Base-by-base conservation (phyloP, 192 early-diverging fungal genomes). In the Coemansia javaensis region DNA sequence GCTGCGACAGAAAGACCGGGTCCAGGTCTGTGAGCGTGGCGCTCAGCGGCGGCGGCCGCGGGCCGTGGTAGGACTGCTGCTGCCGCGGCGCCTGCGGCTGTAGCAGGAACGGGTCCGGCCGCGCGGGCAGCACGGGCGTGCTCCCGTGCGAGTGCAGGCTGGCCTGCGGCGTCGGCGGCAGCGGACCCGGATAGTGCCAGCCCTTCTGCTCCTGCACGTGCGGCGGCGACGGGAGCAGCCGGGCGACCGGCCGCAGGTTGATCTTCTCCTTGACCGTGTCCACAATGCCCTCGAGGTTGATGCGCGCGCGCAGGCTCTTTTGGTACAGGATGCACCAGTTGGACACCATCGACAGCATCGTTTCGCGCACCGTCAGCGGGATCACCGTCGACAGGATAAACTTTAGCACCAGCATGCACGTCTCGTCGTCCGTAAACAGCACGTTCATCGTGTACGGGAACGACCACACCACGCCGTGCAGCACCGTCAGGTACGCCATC, bases 321-420 rank as follows among this genome's bases (percentile, higher is more conserved):
- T 43, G 27, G 28, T 52, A 72, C 39, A 72, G 25, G 5, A 72
- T 46, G 44, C 61, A 59, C 68, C 68, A 72, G 40, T 64, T 64
- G 7, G 68, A 72, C 32, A 72, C 68, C 68, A 72, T 72, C 41
- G 52, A 52, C 33, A 72, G 36, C 32, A 72, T 44, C 3, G 68
- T 72, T 36, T 72, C 61, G 36, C 68, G 68, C 40, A 72, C 57
- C 0, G 57, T 54, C 13, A 72, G 31, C 8, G 68, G 68, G 18
- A 64, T 31, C 10, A 37, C 44, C 16, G 53, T 52, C 5, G 60
- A 55, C 12, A 47, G 35, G 24, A 72, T 53, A 13, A 63, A 47
- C 17, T 55, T 53, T 10, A 48, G 48, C 12, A 72, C 22, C 4
- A 63, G 27, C 5, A 43, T 21, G 8, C 52, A 40, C 24, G 48